phyloP scores from a whole-genome alignment of 352 stramenopile species.

The Phytophthora litchii region DNA sequence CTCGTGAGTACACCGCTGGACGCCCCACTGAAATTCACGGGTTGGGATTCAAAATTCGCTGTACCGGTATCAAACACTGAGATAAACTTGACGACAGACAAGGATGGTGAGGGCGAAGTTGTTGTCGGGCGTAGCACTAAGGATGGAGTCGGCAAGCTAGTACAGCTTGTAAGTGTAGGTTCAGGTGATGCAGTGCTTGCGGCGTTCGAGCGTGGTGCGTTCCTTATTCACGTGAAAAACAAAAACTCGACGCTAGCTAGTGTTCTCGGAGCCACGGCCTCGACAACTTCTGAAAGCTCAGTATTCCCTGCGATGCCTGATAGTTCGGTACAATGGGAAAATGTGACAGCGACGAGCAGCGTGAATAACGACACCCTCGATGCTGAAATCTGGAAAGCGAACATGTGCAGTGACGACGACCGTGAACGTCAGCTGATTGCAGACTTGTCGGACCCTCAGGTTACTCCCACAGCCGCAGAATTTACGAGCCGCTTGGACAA shows the following conservation, averaged over 20 bases:
- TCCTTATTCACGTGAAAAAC: constrained; percentile 71
- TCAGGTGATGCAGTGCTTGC: constrained; percentile 67
- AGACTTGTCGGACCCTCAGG: constrained; percentile 48
- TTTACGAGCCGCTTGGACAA: constrained; percentile 62
- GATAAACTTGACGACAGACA: constrained; percentile 39
- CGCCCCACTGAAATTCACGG: constrained; percentile 46
- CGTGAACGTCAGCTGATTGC: constrained; percentile 61
- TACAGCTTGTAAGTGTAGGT: constrained; percentile 55
- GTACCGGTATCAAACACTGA: constrained; percentile 64
- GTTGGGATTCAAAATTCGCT: constrained; percentile 80
- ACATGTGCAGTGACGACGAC: constrained; percentile 52
- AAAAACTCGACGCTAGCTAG: constrained; percentile 76
- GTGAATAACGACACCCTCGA: constrained; percentile 40
- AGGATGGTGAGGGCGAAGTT: constrained; percentile 24
- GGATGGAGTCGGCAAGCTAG: constrained; percentile 46
- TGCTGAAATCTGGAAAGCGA: constrained; percentile 50
- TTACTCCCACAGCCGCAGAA: constrained; percentile 42
- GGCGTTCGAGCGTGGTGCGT: constrained; percentile 65
- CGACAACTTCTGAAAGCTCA: background rate
- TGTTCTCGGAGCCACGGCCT: constrained; percentile 55
- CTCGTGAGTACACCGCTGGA: constrained; percentile 52
- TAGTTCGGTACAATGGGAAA: constrained; percentile 48
- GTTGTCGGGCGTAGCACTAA: constrained; percentile 29
- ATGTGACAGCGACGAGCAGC: constrained; percentile 36
- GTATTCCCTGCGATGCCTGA: constrained; percentile 47